These are phyloP conservation scores for Aspergillus sp. DNA, from an alignment of 2,329 filamentous ascomycete species.

Conservation along the genomic window DNA sequence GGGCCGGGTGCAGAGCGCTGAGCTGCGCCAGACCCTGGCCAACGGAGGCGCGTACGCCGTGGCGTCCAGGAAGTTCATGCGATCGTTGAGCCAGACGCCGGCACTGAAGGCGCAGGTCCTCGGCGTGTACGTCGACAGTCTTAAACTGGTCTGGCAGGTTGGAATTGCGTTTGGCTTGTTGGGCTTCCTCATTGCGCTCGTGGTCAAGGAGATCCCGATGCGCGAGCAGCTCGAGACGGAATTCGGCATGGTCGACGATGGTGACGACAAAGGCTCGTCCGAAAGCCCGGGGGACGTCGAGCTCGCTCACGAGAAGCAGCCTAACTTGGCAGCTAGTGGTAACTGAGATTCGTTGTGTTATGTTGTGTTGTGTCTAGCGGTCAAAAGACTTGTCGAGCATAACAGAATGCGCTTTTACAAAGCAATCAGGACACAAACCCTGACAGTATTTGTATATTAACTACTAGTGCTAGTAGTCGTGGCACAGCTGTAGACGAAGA, in stretches of 20 bases:
- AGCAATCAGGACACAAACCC: too few relatives aligned
- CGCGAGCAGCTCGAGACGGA: constrained; percentile 1
- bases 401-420: too few relatives aligned
- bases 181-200: constrained; percentile 24
- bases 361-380: too few relatives aligned
- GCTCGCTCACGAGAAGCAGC: too few relatives aligned
- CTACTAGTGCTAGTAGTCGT: too few relatives aligned
- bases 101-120: constrained; percentile 18
- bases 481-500: too few relatives aligned
- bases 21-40: constrained; percentile 5
- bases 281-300: too few relatives aligned
- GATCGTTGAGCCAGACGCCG: neutral
- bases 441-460: too few relatives aligned
- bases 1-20: constrained; percentile 6
- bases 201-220: constrained; percentile 20
- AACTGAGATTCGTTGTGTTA: too few relatives aligned
- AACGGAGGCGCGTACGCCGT: constrained; percentile 16
- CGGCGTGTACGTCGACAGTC: constrained; percentile 22
- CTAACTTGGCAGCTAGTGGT: too few relatives aligned
- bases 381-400: too few relatives aligned
- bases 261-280: too few relatives aligned
- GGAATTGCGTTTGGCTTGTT: constrained; percentile 23
- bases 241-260: neutral
- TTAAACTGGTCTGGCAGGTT: constrained; percentile 32
- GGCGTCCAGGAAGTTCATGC: constrained; percentile 7